Conservation (phyloP, 257 asterid species). For the Fraxinus cuspidata region DNA sequence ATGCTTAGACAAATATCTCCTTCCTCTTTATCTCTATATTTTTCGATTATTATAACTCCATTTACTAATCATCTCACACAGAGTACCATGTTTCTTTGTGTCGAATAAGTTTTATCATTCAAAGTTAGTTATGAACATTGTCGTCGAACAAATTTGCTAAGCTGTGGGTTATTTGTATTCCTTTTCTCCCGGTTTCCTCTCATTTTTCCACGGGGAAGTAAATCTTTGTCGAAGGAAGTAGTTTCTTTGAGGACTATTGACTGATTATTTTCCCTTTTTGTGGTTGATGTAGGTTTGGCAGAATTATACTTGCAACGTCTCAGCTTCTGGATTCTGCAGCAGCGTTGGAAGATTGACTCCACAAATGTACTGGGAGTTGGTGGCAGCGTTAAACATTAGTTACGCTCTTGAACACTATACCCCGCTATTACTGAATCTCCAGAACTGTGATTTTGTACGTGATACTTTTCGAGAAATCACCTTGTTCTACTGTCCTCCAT, state of each 20-base stretch:
- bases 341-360: slow-evolving; percentile 58
- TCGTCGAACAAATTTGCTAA: neutral
- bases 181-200: neutral
- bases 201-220: neutral
- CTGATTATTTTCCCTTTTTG: neutral
- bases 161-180: neutral
- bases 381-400: slow-evolving; percentile 76
- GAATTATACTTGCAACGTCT: slow-evolving; percentile 48
- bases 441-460: slow-evolving; percentile 89
- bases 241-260: neutral
- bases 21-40: neutral
- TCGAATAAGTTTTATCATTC: neutral
- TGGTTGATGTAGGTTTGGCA: slow-evolving; percentile 48
- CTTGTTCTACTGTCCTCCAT: slow-evolving; percentile 61
- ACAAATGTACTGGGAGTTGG: slow-evolving; percentile 44
- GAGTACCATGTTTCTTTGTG: neutral
- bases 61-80: neutral
- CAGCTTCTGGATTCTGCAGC: slow-evolving; percentile 43
- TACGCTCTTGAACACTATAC: slow-evolving; percentile 85
- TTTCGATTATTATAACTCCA: neutral
- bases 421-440: slow-evolving; percentile 66
- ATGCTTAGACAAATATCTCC: neutral
- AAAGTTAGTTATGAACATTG: neutral
- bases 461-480: slow-evolving; percentile 83
- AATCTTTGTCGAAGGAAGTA: neutral